Base-by-base conservation (phyloP, 129 eudicot genomes). In the Arctium lappa region DNA sequence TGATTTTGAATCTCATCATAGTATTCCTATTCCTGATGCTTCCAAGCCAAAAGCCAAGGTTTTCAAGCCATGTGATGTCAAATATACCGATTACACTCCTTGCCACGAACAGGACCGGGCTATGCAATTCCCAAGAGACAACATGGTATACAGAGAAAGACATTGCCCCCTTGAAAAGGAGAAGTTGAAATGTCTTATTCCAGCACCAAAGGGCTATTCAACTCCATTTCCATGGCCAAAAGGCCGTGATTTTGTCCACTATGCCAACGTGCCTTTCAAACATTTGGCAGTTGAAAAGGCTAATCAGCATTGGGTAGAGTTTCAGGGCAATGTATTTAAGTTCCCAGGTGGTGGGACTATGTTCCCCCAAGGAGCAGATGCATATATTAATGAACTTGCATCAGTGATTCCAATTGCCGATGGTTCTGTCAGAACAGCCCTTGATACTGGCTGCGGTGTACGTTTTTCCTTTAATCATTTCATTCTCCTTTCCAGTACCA, bases 271-370 rank as follows among this genome's bases (percentile, higher is more conserved):
- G 39, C 98, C 98, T 80, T 83, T 84, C 68, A 94, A 94, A 70
- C 82, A 85, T 84, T 88, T 94, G 89, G 89, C 97, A 1, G 91
- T 88, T 48, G 97, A 94, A 81, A 94, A 94, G 85, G 97, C 98
- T 13, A 83, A 18, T 7, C 92, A 88, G 83, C 86, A 92, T 81
- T 92, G 97, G 97, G 94, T 92, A 65, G 80, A 90, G 83, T 92
- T 37, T 81, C 89, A 92, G 79, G 97, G 94, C 12, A 86, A 90
- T 42, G 94, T 90, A 34, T 92, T 92, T 70, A 90, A 90, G 73
- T 92, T 92, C 80, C 97, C 97, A 31, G 97, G 97, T 38, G 97
- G 97, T 30, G 97, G 97, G 34, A 92, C 97, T 3, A 92, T 92
- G 97, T 92, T 92, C 76, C 97, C 97, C 56, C 88, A 90, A 80